Evolutionary conservation across 805 yeast genomes (phyloP).

Genomic region (Yamadazyma ubonensis): DNA sequence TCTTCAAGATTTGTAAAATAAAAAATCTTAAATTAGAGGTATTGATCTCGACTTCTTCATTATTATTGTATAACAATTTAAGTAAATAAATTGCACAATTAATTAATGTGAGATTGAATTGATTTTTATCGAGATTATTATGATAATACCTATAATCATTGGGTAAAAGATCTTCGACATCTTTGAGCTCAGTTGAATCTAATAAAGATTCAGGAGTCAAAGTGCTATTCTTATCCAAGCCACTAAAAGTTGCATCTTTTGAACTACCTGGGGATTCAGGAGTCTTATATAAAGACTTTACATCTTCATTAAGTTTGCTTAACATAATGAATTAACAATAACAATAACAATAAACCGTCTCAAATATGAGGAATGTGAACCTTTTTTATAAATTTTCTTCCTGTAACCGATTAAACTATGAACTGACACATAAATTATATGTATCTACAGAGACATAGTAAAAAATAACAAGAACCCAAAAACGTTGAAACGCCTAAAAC

Average conservation of each 20-base stretch:
- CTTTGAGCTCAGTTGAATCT: slow-evolving; percentile 3
- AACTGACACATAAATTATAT: not conserved
- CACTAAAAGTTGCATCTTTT: not conserved
- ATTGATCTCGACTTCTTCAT: slow-evolving; percentile 16
- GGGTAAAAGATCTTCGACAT: slow-evolving; percentile 20
- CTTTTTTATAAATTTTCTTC: slow-evolving; percentile 1
- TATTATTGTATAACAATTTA: slow-evolving; percentile 30
- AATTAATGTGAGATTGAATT: slow-evolving; percentile 39
- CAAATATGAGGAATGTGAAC: not conserved
- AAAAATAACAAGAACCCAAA: not conserved
- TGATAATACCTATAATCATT: slow-evolving; percentile 42
- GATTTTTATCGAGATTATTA: slow-evolving; percentile 37
- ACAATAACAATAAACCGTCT: not conserved
- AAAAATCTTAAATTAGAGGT: slow-evolving; percentile 38
- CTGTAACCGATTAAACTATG: not conserved
- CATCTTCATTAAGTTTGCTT: not conserved
- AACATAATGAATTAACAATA: not conserved
- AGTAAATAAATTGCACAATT: slow-evolving; percentile 36
- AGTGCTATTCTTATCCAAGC: not conserved
- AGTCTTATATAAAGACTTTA: not conserved
- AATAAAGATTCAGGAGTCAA: slow-evolving; percentile 4
- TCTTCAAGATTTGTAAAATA: slow-evolving; percentile 37
- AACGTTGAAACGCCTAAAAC: slow-evolving; percentile 9
- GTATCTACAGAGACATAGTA: not conserved
- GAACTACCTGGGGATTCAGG: not conserved